phyloP scores from a whole-genome alignment of 106 monocot species.

The Apostasia shenzhenica region DNA sequence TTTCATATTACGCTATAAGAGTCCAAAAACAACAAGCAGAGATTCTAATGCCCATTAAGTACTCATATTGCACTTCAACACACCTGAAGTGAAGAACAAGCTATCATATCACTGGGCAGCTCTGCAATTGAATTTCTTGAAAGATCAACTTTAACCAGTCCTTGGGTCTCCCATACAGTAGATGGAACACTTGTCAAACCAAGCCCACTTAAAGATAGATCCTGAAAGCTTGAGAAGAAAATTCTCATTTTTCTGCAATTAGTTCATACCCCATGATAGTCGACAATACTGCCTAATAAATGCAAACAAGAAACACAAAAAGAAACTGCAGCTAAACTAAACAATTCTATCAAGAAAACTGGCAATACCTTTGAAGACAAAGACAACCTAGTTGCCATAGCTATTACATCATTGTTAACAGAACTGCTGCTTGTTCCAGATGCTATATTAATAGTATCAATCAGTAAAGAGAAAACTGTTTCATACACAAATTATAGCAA shows the following conservation, averaged over 20 bases:
- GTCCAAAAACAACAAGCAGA: too few species aligned
- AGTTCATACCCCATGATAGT: too few species aligned
- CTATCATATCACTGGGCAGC: slow-evolving; percentile 58
- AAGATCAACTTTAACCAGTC: slow-evolving; percentile 83
- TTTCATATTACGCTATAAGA: too few species aligned
- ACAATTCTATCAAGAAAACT: background rate
- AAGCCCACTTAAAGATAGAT: slow-evolving; percentile 70
- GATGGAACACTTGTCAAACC: slow-evolving; percentile 64
- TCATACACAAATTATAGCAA: background rate
- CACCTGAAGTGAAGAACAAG: slow-evolving; percentile 69
- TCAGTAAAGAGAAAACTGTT: background rate
- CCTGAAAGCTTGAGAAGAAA: slow-evolving; percentile 28
- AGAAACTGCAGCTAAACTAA: background rate
- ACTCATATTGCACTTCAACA: background rate
- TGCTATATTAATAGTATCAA: slow-evolving; percentile 20
- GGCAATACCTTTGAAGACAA: slow-evolving; percentile 80
- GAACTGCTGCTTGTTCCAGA: slow-evolving; percentile 31
- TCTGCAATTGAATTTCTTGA: slow-evolving; percentile 71
- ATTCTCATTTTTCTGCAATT: background rate
- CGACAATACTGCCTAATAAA: too few species aligned
- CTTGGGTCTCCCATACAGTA: slow-evolving; percentile 62
- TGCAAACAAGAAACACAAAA: background rate
- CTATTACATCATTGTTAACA: slow-evolving; percentile 57
- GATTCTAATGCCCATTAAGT: background rate
- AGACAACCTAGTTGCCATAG: slow-evolving; percentile 56